Evolutionary conservation across 2,329 filamentous ascomycete species (phyloP).

Genomic region (Fusarium sp.): DNA sequence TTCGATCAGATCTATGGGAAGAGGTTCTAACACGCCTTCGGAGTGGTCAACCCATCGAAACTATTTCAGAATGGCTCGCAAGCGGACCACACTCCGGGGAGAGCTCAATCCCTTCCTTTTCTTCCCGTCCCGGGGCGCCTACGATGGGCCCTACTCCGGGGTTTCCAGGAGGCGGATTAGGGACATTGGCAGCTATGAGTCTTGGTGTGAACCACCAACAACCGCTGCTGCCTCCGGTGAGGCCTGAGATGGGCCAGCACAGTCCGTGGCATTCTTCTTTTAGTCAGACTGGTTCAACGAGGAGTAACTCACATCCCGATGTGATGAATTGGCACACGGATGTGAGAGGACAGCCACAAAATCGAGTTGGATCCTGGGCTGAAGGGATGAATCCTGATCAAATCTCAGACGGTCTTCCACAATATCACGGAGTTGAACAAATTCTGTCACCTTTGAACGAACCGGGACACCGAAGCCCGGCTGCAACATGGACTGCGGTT

Average conservation of each 20-base stretch:
- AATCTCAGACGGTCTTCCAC: slow-evolving; percentile 49
- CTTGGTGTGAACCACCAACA: slow-evolving; percentile 49
- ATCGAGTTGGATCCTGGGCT: slow-evolving; percentile 64
- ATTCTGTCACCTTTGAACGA: slow-evolving; percentile 61
- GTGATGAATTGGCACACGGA: slow-evolving; percentile 61
- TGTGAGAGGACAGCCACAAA: slow-evolving; percentile 55
- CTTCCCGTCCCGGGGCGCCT: slow-evolving; percentile 29
- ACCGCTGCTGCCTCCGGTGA: slow-evolving; percentile 49
- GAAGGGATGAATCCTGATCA: slow-evolving; percentile 57
- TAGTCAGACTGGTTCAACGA: slow-evolving; percentile 60
- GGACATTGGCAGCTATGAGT: slow-evolving; percentile 50
- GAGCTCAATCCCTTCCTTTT: slow-evolving; percentile 48
- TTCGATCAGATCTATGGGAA: slow-evolving; percentile 63
- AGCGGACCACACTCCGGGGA: slow-evolving; percentile 49
- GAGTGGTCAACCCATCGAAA: slow-evolving; percentile 65
- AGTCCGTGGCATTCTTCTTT: slow-evolving; percentile 64
- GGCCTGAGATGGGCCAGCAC: slow-evolving; percentile 57
- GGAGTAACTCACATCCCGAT: slow-evolving; percentile 62
- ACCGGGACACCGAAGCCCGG: slow-evolving; percentile 58
- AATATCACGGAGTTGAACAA: slow-evolving; percentile 60
- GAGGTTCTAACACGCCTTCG: slow-evolving; percentile 67
- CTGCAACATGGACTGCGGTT: slow-evolving; percentile 70
- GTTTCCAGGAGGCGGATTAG: slow-evolving; percentile 48
- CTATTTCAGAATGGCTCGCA: slow-evolving; percentile 67
- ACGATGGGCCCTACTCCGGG: slow-evolving; percentile 42